Conservation (phyloP, 495 filamentous ascomycete species). For the Thermothielavioides terrestris region DNA sequence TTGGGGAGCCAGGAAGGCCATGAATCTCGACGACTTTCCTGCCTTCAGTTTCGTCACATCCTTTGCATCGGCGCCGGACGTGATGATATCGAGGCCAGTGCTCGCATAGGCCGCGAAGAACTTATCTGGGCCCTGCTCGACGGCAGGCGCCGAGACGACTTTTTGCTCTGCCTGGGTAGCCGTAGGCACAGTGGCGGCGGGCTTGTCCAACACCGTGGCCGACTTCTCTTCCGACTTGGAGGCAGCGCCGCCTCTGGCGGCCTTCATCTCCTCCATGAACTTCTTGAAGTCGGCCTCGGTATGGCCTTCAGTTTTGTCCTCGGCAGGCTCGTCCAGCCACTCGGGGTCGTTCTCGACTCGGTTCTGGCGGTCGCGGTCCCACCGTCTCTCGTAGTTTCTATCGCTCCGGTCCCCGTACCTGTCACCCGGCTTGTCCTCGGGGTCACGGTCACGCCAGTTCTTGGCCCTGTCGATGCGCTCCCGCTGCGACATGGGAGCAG, state of each 20-base stretch:
- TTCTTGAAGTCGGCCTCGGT: conserved; percentile 90
- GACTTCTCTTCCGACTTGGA: conserved; percentile 42
- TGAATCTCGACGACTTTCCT: conserved; percentile 69
- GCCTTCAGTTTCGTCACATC: conserved; percentile 35
- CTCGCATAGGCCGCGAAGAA: conserved; percentile 65
- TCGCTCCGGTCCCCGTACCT: conserved; percentile 36
- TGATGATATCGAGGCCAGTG: conserved; percentile 32
- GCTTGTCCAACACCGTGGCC: conserved; percentile 24
- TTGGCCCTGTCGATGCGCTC: conserved; percentile 50
- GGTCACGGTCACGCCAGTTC: conserved; percentile 62
- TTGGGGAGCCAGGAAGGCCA: conserved; percentile 67
- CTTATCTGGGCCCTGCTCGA: conserved; percentile 63
- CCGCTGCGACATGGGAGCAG: conserved; percentile 35
- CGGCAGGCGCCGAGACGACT: conserved; percentile 45
- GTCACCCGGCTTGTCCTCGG: conserved; percentile 36
- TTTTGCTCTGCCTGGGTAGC: conserved; percentile 38
- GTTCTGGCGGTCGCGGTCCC: conserved; percentile 58
- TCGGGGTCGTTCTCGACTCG: conserved; percentile 73
- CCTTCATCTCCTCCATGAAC: conserved; percentile 91
- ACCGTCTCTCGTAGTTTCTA: conserved; percentile 37
- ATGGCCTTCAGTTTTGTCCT: conserved; percentile 58
- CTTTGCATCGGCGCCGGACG: conserved; percentile 32
- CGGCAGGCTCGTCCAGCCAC: conserved; percentile 73
- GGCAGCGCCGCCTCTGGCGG: conserved; percentile 34
- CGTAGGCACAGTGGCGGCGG: conserved; percentile 19